phyloP scores from a whole-genome alignment of 495 filamentous ascomycete genomes.

The Penicillium paxilli region DNA sequence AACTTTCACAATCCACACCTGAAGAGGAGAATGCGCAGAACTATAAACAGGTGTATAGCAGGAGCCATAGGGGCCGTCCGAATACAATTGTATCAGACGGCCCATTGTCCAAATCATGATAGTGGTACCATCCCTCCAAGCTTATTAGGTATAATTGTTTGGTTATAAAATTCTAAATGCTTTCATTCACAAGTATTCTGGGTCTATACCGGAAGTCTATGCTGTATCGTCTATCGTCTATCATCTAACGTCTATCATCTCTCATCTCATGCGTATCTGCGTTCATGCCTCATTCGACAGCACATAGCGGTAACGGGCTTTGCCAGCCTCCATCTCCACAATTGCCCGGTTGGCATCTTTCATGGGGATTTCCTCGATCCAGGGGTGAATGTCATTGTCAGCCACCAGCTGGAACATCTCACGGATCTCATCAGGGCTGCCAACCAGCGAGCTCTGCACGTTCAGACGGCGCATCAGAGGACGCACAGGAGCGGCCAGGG shows the following conservation, averaged over 20 bases:
- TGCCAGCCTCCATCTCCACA: conserved; percentile 66
- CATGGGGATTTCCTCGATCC: conserved; percentile 71
- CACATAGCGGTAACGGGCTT: conserved; percentile 75
- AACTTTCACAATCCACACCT: no score
- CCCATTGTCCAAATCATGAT: no score
- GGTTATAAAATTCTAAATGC: no score
- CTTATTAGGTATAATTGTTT: no score
- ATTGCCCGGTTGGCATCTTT: conserved; percentile 73
- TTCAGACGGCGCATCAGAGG: conserved; percentile 66
- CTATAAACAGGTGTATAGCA: no score
- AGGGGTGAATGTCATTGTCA: conserved; percentile 69
- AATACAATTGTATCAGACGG: no score
- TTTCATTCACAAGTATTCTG: no score
- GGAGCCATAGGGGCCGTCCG: no score
- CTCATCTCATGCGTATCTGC: not conserved
- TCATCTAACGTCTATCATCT: not conserved
- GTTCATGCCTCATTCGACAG: conserved; percentile 58
- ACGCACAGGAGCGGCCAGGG: conserved; percentile 59
- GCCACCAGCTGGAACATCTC: conserved; percentile 81
- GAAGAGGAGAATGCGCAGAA: no score
- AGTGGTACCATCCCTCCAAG: no score
- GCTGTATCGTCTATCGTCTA: not conserved
- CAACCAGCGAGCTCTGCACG: conserved; percentile 71
- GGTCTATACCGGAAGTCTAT: no score
- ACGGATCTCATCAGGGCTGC: conserved; percentile 68